Evolutionary conservation across 2,329 filamentous ascomycete genomes (phyloP).

Genomic region (Amauroascus verrucosus): DNA sequence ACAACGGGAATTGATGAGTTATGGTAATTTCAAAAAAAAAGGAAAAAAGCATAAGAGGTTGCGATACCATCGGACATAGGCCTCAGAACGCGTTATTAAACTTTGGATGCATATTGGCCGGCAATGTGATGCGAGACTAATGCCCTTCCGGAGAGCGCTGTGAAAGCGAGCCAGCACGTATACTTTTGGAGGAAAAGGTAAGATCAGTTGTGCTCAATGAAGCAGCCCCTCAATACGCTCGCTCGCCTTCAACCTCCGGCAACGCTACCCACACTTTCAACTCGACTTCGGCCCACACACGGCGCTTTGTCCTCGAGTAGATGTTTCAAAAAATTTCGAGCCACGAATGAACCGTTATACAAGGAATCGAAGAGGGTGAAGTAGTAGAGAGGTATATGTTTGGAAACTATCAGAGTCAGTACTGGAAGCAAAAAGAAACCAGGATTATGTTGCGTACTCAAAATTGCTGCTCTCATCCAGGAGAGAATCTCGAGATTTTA

Average conservation of each 20-base stretch:
- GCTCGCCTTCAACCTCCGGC: neutral
- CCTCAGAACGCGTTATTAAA: conserved; percentile 31
- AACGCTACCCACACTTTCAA: neutral
- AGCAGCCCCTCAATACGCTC: neutral
- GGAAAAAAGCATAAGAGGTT: no score
- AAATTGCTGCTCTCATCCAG: conserved; percentile 4
- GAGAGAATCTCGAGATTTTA: conserved; percentile 7
- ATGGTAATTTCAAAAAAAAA: neutral
- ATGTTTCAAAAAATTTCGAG: neutral
- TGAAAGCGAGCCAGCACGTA: conserved; percentile 17
- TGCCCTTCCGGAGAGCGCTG: conserved; percentile 34
- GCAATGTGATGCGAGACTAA: conserved; percentile 30
- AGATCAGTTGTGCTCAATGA: neutral
- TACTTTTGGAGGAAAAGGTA: neutral
- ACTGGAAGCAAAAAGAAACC: neutral
- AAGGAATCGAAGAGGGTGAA: neutral
- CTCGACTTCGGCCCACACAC: neutral
- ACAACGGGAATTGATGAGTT: neutral
- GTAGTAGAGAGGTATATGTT: neutral
- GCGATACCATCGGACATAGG: conserved; percentile 22
- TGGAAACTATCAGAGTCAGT: neutral
- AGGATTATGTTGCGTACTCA: neutral
- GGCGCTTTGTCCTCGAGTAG: neutral
- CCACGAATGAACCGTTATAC: neutral
- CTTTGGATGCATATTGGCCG: conserved; percentile 38